phyloP scores from a whole-genome alignment of 495 filamentous ascomycete genomes.

The Entonaema liquescens region DNA sequence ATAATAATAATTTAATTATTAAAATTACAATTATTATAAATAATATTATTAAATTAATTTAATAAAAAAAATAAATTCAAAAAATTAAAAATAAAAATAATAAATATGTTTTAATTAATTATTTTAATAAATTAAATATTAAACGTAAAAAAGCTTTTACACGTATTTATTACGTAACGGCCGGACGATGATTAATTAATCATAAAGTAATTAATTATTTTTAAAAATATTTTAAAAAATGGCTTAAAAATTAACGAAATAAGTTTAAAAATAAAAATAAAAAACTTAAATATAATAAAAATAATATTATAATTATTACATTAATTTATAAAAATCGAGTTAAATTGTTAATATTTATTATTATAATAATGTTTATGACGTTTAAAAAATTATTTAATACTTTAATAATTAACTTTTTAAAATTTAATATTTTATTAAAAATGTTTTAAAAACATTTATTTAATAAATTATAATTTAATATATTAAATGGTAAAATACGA shows the following conservation, averaged over 20 bases:
- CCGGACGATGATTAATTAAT: neutral
- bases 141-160: neutral
- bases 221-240: too few species aligned
- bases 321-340: too few species aligned
- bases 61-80: constrained; percentile 8
- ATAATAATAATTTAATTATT: neutral
- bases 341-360: too few species aligned
- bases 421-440: neutral
- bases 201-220: too few species aligned
- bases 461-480: neutral
- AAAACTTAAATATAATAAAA: too few species aligned
- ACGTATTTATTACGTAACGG: neutral
- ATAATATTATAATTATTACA: too few species aligned
- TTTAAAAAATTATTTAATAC: too few species aligned
- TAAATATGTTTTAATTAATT: constrained; percentile 12
- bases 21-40: constrained; percentile 1
- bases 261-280: neutral
- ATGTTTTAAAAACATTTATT: too few species aligned
- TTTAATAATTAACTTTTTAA: neutral
- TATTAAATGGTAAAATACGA: too few species aligned
- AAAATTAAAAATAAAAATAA: constrained; percentile 10
- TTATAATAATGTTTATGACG: too few species aligned
- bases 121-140: neutral
- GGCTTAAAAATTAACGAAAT: too few species aligned
- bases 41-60: neutral